Evolutionary conservation across 345 rosid species (phyloP).

Genomic region (Carallia brachiata): DNA sequence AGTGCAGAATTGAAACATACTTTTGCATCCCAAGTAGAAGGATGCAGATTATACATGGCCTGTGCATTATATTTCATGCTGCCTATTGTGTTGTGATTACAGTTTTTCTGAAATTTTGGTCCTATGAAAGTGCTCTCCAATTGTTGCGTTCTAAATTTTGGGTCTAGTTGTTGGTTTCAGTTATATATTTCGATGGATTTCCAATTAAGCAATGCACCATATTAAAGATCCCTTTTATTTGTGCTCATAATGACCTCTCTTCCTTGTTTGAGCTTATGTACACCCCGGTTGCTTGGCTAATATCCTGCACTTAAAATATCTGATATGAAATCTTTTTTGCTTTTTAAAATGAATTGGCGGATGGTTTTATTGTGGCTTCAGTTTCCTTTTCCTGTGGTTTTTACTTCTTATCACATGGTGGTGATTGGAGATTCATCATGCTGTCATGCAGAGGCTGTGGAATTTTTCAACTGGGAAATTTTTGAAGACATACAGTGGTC

Average conservation of each 20-base stretch:
- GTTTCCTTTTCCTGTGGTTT: background rate
- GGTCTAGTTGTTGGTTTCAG: no score
- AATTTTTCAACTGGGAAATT: conserved; percentile 69
- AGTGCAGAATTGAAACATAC: no score
- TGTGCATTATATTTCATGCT: background rate
- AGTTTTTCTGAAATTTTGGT: background rate
- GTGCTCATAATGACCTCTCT: no score
- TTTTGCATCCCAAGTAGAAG: background rate
- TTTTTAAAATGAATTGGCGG: no score
- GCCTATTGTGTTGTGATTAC: background rate
- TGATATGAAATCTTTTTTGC: background rate
- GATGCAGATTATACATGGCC: background rate
- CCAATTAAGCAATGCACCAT: no score
- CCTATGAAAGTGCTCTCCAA: background rate
- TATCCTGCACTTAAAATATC: background rate
- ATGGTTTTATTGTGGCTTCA: background rate
- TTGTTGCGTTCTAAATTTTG: background rate
- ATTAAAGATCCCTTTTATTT: no score
- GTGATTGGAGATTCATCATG: conserved; percentile 8
- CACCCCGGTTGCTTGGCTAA: no score
- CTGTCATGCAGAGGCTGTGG: conserved; percentile 75
- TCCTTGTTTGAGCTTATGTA: no score
- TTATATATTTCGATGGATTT: no score
- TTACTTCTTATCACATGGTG: background rate
- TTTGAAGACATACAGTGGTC: conserved; percentile 83